Percentiles rank a stretch among this genome's conserved stretches.
These are phyloP conservation scores for Trichosporon inkin DNA, from an alignment of 1,284 basidiomycete species.

Conservation along the genomic window DNA sequence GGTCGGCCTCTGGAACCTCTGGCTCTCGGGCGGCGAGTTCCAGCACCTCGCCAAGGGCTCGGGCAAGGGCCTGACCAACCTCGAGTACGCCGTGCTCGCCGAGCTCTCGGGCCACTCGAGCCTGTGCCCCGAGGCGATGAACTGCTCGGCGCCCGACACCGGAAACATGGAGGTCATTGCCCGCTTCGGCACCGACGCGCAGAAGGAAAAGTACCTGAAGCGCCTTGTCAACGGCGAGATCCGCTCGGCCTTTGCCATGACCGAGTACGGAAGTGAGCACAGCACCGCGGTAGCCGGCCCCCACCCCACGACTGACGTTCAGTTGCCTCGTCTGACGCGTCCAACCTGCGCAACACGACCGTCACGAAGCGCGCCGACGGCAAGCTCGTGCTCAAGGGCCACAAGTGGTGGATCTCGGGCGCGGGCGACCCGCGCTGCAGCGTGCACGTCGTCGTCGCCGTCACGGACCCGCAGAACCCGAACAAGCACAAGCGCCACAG, in stretches of 20 bases:
- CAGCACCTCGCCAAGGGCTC: constrained; percentile 58
- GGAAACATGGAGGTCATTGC: constrained; percentile 98
- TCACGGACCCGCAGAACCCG: constrained; percentile 47
- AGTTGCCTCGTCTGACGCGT: constrained; percentile 95
- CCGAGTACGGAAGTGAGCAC: constrained; percentile 73
- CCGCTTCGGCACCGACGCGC: constrained; percentile 79
- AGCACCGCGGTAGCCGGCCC: neutral
- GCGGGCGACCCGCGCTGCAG: constrained; percentile 88
- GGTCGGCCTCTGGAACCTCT: constrained; percentile 93
- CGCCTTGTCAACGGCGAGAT: constrained; percentile 89
- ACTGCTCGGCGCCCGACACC: constrained; percentile 92
- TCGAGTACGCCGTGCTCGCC: constrained; percentile 94
- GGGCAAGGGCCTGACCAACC: constrained; percentile 84
- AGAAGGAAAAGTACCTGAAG: constrained; percentile 85
- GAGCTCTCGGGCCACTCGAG: constrained; percentile 85
- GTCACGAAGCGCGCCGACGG: constrained; percentile 65
- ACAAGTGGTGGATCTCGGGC: constrained; percentile 99
- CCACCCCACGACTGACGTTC: neutral
- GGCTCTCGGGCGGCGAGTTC: constrained; percentile 90
- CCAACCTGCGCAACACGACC: constrained; percentile 88
- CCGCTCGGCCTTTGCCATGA: constrained; percentile 92
- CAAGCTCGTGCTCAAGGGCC: constrained; percentile 89
- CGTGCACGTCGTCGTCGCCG: constrained; percentile 83
- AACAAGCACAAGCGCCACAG: constrained; percentile 75
- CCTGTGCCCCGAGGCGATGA: constrained; percentile 77